Conservation (phyloP, 2,329 filamentous ascomycete species). For the Colletotrichum sp. region DNA sequence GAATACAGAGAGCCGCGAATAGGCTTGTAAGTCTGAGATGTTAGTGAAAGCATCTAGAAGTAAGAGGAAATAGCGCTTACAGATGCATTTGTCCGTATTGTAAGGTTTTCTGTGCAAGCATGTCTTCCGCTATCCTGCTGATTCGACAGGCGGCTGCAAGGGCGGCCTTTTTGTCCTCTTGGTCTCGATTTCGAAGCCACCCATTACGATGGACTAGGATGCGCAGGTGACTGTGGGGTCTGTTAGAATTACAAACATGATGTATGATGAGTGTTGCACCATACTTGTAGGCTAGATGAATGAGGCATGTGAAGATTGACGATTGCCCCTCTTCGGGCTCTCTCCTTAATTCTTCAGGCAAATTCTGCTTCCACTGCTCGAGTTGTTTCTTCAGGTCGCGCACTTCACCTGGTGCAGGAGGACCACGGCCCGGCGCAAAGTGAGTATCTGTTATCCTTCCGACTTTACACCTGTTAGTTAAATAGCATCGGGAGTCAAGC, state of each 20-base stretch:
- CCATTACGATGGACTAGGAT: constrained; percentile 40
- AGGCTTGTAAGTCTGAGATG: constrained; percentile 36
- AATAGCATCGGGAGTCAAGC: too few relatives aligned
- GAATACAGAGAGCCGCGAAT: constrained; percentile 42
- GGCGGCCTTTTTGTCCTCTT: constrained; percentile 32
- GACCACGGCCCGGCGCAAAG: constrained; percentile 37
- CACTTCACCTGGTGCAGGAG: constrained; percentile 31
- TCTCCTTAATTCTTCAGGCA: constrained; percentile 34
- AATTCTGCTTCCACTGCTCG: constrained; percentile 37
- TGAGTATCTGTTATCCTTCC: constrained; percentile 39
- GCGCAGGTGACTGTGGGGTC: constrained; percentile 32
- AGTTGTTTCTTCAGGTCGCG: constrained; percentile 32
- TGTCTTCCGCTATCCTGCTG: constrained; percentile 42
- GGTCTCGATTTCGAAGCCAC: constrained; percentile 32
- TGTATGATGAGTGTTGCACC: not conserved
- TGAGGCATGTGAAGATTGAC: constrained; percentile 38
- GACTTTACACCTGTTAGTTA: constrained; percentile 24
- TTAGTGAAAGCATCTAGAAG: not conserved
- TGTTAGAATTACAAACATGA: not conserved
- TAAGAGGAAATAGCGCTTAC: constrained; percentile 22
- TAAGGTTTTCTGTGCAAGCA: constrained; percentile 36
- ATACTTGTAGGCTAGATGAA: constrained; percentile 43
- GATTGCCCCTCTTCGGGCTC: constrained; percentile 35
- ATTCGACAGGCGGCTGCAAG: constrained; percentile 37
- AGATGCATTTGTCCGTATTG: constrained; percentile 43